Evolutionary conservation across 1,139 yeast species (phyloP), one percentile per base, ranked within the genome.

Genomic region (Debaryomycetaceae sp.): DNA sequence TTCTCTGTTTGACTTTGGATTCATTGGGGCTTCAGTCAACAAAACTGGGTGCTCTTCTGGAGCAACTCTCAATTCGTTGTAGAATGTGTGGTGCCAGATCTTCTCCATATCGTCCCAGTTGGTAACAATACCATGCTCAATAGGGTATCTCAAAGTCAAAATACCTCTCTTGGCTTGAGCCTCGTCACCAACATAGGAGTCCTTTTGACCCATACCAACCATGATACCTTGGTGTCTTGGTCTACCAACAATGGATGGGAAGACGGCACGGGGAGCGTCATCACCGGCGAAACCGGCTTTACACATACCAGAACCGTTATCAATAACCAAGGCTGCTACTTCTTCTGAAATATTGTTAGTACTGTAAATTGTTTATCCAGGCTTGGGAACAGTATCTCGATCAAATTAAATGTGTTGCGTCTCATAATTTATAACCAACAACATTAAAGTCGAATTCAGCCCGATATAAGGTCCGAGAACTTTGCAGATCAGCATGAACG

Each of bases 241-340:
- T 81, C 99, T 95, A 79, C 99, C 99, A 59, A 93, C 99, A 70
- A 93, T 93, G 55, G 99, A 93, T 68, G 99, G 99, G 91, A 93
- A 93, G 64, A 93, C 99, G 65, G 99, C 99, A 78, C 97, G 88
- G 72, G 99, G 99, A 58, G 99, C 98, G 79, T 93, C 99, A 72
- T 93, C 99, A 80, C 99, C 99, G 83, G 99, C 99, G 75, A 91
- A 93, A 80, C 99, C 99, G 95, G 98, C 98, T 76, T 93, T 93
- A 85, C 98, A 93, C 98, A 93, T 93, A 85, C 99, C 99, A 71
- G 99, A 93, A 81, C 99, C 99, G 80, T 93, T 93, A 75, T 93
- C 99, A 78, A 93, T 93, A 80, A 93, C 99, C 78, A 87, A 86
- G 61, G 78, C 78, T 64, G 78, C 77, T 60, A 74, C 78, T 72